Evolutionary conservation across 139 green algal species (phyloP).

Genomic region (Coccomyxa sp.): DNA sequence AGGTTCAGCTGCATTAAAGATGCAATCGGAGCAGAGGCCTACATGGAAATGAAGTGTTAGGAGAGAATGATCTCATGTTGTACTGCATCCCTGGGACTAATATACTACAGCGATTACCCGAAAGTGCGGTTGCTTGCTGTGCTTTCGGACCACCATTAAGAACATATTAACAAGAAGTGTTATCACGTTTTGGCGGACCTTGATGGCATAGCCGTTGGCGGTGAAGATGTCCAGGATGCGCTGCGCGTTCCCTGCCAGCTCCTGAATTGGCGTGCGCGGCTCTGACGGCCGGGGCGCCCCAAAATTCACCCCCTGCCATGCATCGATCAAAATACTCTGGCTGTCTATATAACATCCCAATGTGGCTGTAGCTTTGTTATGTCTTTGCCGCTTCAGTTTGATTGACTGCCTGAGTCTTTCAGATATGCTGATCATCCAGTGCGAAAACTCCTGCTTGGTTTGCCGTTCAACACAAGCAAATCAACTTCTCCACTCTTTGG

Average conservation of each 20-base stretch:
- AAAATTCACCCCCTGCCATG: conserved; percentile 35
- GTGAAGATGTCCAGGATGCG: conserved; percentile 54
- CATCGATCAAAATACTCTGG: too few species aligned
- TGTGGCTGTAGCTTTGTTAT: too few species aligned
- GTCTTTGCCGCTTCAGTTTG: too few species aligned
- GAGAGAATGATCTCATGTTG: background rate
- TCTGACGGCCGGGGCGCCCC: conserved; percentile 24
- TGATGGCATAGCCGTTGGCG: conserved; percentile 51
- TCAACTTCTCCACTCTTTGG: too few species aligned
- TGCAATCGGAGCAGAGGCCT: too few species aligned
- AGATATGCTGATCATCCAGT: too few species aligned
- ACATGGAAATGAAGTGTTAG: too few species aligned
- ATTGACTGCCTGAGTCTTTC: too few species aligned
- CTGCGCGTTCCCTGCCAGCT: conserved; percentile 33
- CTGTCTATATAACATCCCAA: too few species aligned
- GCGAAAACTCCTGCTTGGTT: too few species aligned
- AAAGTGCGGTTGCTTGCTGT: background rate
- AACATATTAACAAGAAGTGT: background rate
- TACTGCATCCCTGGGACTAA: background rate
- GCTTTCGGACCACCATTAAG: background rate
- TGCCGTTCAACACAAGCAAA: too few species aligned
- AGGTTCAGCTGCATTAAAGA: background rate
- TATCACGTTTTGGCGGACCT: background rate
- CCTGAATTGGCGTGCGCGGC: conserved; percentile 4
- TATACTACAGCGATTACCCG: background rate